Percentiles rank a stretch among this genome's conserved stretches.
Evolutionary conservation across 176 grass and related monocot species (phyloP).

Genomic region (Guadua angustifolia): DNA sequence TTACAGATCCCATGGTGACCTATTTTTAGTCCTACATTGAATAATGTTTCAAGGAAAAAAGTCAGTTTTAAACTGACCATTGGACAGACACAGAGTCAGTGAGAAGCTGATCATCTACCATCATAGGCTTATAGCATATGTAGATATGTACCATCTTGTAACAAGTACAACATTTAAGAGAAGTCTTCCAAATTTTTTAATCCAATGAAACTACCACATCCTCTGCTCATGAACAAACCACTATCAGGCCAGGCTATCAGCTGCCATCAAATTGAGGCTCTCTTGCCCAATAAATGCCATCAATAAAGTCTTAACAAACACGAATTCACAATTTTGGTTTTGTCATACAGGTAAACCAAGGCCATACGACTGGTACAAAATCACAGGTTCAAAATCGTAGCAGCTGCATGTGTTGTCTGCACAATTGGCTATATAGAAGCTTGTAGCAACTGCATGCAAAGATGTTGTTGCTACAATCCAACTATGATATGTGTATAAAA

Average conservation of each 20-base stretch:
- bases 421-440: slow-evolving; percentile 12
- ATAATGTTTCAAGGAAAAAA: background rate
- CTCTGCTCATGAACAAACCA: background rate
- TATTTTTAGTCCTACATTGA: background rate
- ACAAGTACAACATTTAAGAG: background rate
- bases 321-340: too few species aligned
- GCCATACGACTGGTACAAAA: too few species aligned
- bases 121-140: background rate
- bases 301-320: too few species aligned
- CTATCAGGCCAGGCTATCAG: background rate
- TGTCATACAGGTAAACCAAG: too few species aligned
- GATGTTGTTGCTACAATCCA: slow-evolving; percentile 21
- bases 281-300: background rate
- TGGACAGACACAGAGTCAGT: background rate
- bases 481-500: slow-evolving; percentile 20
- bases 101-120: background rate
- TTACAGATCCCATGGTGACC: background rate
- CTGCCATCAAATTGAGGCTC: background rate
- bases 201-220: background rate
- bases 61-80: background rate
- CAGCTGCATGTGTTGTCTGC: background rate
- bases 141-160: too few species aligned
- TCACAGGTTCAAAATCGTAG: background rate
- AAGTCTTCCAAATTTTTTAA: background rate
- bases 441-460: slow-evolving; percentile 18